Percentiles rank a stretch among this genome's conserved stretches.
Evolutionary conservation across 305 asterid species (phyloP).

Genomic region (Lippia alba): DNA sequence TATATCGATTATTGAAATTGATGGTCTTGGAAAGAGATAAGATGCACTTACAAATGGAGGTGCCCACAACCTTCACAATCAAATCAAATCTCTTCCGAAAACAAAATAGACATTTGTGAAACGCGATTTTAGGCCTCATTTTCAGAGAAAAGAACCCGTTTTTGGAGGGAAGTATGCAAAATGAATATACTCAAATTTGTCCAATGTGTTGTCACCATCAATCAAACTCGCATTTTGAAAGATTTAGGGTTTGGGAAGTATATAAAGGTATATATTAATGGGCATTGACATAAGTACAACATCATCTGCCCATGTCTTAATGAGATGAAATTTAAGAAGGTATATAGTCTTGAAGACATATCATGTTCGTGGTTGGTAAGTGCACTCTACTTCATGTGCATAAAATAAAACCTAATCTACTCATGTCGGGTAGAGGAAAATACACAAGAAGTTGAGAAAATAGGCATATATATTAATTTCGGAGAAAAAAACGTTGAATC

Average conservation of each 20-base stretch:
- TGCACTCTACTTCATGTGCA: background rate
- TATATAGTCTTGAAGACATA: constrained; percentile 28
- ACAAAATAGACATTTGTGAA: background rate
- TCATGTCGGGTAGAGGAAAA: background rate
- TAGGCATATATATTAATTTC: too few relatives aligned
- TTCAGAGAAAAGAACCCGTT: background rate
- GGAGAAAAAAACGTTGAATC: too few relatives aligned
- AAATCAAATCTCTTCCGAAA: constrained; percentile 16
- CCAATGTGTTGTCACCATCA: constrained; percentile 24
- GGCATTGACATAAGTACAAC: constrained; percentile 25
- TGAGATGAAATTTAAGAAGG: background rate
- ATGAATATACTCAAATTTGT: background rate
- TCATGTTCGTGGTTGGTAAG: constrained; percentile 33
- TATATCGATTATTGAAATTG: background rate
- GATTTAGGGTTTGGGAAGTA: too few relatives aligned
- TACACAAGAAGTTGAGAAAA: background rate
- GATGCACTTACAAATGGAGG: constrained; percentile 24
- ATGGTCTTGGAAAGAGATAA: constrained; percentile 7
- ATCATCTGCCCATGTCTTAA: constrained; percentile 31
- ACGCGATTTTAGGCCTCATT: constrained; percentile 24
- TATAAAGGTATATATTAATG: too few relatives aligned
- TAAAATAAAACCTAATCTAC: background rate
- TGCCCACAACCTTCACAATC: constrained; percentile 22
- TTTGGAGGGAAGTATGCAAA: constrained; percentile 4
- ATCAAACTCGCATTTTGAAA: background rate